Conservation (phyloP, 805 yeast species). For the Candida verbasci region DNA sequence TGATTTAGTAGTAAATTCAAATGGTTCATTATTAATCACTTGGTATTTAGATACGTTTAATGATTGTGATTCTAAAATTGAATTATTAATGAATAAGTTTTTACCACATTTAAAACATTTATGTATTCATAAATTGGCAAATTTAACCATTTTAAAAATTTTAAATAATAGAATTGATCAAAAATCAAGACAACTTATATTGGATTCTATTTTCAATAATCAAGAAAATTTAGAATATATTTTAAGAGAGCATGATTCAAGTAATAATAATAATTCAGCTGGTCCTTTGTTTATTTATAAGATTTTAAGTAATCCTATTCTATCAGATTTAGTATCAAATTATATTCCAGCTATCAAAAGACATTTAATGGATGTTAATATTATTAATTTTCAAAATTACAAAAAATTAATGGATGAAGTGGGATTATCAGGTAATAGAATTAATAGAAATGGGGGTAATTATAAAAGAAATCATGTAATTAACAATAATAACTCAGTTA, state of each 20-base stretch:
- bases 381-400: conserved; percentile 61
- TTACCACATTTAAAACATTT: conserved; percentile 58
- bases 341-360: conserved; percentile 59
- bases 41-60: conserved; percentile 85
- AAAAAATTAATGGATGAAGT: conserved; percentile 89
- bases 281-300: conserved; percentile 67
- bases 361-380: conserved; percentile 55
- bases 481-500: conserved; percentile 3
- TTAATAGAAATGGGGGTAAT: conserved; percentile 27
- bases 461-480: conserved; percentile 10
- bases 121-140: conserved; percentile 80
- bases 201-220: conserved; percentile 59
- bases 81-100: conserved; percentile 60
- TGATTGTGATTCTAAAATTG: conserved; percentile 21
- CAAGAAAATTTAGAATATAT: conserved; percentile 48
- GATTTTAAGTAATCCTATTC: conserved; percentile 66
- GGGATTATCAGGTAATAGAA: conserved; percentile 50
- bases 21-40: conserved; percentile 84
- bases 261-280: conserved; percentile 41
- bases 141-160: conserved; percentile 75
- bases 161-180: conserved; percentile 65
- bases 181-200: conserved; percentile 54
- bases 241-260: conserved; percentile 59
- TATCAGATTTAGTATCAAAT: conserved; percentile 45
- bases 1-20: conserved; percentile 73